Conservation (phyloP, 257 asterid genomes). For the Knoxia roxburghii region DNA sequence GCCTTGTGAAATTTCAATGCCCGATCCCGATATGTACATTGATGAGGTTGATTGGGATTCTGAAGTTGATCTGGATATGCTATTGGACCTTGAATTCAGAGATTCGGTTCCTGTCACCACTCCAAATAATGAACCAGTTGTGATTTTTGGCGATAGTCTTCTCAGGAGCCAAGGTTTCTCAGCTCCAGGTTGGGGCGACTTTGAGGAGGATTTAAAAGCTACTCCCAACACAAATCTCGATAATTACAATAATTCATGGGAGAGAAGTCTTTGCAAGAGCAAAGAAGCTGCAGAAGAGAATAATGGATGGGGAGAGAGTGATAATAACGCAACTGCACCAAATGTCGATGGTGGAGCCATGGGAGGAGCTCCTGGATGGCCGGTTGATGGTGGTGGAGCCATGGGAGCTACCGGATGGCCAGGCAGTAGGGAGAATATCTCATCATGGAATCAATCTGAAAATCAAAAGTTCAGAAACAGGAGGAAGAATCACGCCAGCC, state of each 20-base stretch:
- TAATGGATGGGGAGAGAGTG: slow-evolving; percentile 28
- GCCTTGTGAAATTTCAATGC: slow-evolving; percentile 41
- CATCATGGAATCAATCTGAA: slow-evolving; percentile 19
- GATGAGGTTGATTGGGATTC: slow-evolving; percentile 64
- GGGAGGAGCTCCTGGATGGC: background rate
- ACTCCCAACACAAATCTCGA: slow-evolving; percentile 21
- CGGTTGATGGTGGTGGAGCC: too few relatives aligned
- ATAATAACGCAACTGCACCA: slow-evolving; percentile 17
- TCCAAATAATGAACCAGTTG: slow-evolving; percentile 39
- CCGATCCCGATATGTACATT: slow-evolving; percentile 56
- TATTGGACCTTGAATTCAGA: slow-evolving; percentile 33
- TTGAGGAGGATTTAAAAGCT: slow-evolving; percentile 29
- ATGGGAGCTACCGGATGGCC: slow-evolving; percentile 25
- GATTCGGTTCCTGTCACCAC: slow-evolving; percentile 16
- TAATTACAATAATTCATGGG: slow-evolving; percentile 30
- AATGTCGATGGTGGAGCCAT: slow-evolving; percentile 22
- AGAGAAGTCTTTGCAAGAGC: slow-evolving; percentile 9
- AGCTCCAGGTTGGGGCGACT: slow-evolving; percentile 60
- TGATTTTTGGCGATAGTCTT: slow-evolving; percentile 57
- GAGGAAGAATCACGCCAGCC: slow-evolving; percentile 12
- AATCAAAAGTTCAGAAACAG: background rate
- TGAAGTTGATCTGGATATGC: slow-evolving; percentile 25
- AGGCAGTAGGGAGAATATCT: slow-evolving; percentile 25
- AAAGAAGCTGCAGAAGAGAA: slow-evolving; percentile 17
- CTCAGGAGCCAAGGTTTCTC: slow-evolving; percentile 30